Evolutionary conservation across 192 early-diverging fungal genomes (phyloP).

Genomic region (Umbelopsis ramanniana): DNA sequence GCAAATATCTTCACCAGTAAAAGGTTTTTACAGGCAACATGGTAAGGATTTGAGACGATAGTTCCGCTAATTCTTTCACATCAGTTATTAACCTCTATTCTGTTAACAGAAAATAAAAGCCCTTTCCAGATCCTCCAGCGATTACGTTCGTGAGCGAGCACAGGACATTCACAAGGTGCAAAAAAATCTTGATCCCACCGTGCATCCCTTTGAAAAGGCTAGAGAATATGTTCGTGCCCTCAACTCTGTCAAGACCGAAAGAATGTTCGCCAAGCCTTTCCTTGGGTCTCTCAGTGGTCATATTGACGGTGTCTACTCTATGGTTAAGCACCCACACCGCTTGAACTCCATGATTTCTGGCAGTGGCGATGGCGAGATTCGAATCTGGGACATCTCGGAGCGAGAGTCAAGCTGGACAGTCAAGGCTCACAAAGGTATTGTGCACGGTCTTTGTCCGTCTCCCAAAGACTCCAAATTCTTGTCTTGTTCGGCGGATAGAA

Average conservation of each 20-base stretch:
- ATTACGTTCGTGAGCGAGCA: slow-evolving; percentile 79
- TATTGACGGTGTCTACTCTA: slow-evolving; percentile 92
- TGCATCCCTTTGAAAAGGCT: slow-evolving; percentile 95
- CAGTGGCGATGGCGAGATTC: slow-evolving; percentile 94
- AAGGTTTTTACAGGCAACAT: slow-evolving; percentile 10
- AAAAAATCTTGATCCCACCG: slow-evolving; percentile 85
- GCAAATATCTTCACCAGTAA: background rate
- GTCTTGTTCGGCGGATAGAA: slow-evolving; percentile 93
- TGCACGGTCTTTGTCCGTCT: slow-evolving; percentile 81
- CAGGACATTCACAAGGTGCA: slow-evolving; percentile 88
- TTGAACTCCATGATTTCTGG: slow-evolving; percentile 86
- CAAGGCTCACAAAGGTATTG: slow-evolving; percentile 83
- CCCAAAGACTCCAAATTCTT: slow-evolving; percentile 74
- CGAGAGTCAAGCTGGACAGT: slow-evolving; percentile 80
- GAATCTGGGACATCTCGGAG: slow-evolving; percentile 86
- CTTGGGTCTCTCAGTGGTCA: slow-evolving; percentile 89
- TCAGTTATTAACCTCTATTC: background rate
- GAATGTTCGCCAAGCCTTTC: slow-evolving; percentile 98
- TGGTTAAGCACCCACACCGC: slow-evolving; percentile 92
- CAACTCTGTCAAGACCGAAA: slow-evolving; percentile 91
- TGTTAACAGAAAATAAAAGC: slow-evolving; percentile 91
- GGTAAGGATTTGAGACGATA: background rate
- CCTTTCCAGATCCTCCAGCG: slow-evolving; percentile 79
- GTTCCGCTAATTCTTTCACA: background rate
- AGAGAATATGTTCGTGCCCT: slow-evolving; percentile 96